phyloP scores from a whole-genome alignment of 495 filamentous ascomycete genomes.

The Cercophora samala region DNA sequence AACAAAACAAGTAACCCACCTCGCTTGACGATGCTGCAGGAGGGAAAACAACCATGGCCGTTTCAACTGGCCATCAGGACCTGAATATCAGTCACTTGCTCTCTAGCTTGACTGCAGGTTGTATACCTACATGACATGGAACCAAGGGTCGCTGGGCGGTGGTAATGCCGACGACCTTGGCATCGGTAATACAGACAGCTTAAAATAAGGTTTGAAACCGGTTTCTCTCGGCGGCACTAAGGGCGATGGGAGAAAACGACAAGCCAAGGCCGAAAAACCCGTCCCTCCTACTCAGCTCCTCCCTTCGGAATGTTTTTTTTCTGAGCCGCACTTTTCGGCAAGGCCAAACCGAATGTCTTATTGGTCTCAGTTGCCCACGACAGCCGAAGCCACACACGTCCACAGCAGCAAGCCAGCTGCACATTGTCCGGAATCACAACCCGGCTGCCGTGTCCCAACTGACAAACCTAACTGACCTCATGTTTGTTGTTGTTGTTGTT shows the following conservation, averaged over 20 bases:
- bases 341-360: not conserved
- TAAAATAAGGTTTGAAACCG: conserved; percentile 9
- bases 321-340: not conserved
- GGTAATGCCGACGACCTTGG: not conserved
- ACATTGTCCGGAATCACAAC: not conserved
- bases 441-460: not conserved
- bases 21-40: not conserved
- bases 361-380: not conserved
- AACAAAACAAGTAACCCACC: not conserved
- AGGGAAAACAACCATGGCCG: not conserved
- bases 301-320: not conserved
- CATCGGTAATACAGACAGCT: not conserved
- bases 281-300: not conserved
- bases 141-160: not conserved
- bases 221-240: conserved; percentile 1
- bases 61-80: not conserved
- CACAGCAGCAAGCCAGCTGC: not conserved
- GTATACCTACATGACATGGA: not conserved
- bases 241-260: not conserved
- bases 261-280: not conserved
- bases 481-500: not conserved
- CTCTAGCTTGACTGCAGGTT: not conserved
- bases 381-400: too few species aligned
- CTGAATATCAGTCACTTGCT: not conserved
- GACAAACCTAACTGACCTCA: not conserved